These are phyloP conservation scores for Blastobotrys petasosporus DNA, from an alignment of 1,139 yeast genomes.

Conservation along the genomic window DNA sequence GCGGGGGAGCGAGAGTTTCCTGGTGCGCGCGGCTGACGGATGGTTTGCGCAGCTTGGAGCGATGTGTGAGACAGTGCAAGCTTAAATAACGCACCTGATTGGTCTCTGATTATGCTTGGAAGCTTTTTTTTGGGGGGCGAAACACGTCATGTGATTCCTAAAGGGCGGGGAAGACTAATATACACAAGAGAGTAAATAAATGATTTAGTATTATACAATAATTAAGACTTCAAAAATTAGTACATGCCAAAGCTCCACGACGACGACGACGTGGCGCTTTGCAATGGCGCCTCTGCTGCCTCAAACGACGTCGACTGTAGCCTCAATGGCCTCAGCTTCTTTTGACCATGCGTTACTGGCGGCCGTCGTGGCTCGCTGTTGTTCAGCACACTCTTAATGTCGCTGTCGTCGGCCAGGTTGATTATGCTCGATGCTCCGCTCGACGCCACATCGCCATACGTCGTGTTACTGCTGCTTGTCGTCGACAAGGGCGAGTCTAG, in stretches of 20 bases:
- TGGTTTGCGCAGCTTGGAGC: no score
- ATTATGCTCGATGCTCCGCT: conserved; percentile 7
- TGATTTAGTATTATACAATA: neutral
- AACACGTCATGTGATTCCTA: neutral
- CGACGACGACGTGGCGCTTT: conserved; percentile 7
- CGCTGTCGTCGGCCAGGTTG: neutral
- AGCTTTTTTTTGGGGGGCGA: no score
- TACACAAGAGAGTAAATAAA: neutral
- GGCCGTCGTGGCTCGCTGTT: conserved; percentile 9
- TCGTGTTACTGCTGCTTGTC: neutral
- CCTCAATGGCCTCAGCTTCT: conserved; percentile 19
- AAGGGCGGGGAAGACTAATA: neutral
- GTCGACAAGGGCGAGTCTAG: conserved; percentile 6
- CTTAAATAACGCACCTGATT: no score
- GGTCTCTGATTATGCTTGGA: no score
- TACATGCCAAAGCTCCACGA: conserved; percentile 11
- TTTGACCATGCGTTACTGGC: conserved; percentile 18
- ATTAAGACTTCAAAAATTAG: neutral
- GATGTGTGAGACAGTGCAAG: no score
- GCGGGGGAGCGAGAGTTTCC: no score
- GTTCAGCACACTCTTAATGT: conserved; percentile 2
- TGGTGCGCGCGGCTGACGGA: no score
- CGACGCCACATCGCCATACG: conserved; percentile 7
- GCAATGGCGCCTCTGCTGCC: conserved; percentile 4
- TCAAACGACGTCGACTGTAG: conserved; percentile 12